Percentiles rank a stretch among this genome's conserved stretches.
Conservation (phyloP, 176 grass and related monocot genomes). For the Calamus simplicifolius region DNA sequence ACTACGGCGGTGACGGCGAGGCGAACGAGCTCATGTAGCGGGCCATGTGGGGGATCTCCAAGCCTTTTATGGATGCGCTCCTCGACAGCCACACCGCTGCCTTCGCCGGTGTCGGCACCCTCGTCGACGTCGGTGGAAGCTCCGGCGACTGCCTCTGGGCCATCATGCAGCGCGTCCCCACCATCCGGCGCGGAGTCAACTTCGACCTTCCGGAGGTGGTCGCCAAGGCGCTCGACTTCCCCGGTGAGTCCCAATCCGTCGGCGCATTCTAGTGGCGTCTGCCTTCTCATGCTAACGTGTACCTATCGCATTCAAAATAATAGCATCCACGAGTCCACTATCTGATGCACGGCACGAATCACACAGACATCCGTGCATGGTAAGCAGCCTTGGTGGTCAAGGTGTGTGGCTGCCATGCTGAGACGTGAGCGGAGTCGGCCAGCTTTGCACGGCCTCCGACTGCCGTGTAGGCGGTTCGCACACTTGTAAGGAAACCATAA, state of each 20-base stretch:
- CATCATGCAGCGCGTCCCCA: constrained; percentile 43
- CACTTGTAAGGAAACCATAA: too few species aligned
- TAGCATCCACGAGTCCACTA: too few species aligned
- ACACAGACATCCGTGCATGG: too few species aligned
- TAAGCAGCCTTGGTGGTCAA: too few species aligned
- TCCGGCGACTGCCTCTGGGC: constrained; percentile 68
- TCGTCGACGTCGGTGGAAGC: constrained; percentile 86
- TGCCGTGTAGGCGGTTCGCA: too few species aligned
- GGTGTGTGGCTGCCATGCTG: too few species aligned
- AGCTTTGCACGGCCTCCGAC: too few species aligned
- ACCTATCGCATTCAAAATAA: too few species aligned
- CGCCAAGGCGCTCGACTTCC: constrained; percentile 44
- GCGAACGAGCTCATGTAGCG: constrained; percentile 64
- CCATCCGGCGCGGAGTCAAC: constrained; percentile 53
- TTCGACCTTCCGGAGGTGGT: constrained; percentile 87
- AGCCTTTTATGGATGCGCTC: constrained; percentile 77
- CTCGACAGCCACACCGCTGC: constrained; percentile 37
- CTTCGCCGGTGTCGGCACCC: constrained; percentile 41
- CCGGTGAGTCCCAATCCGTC: constrained; percentile 16
- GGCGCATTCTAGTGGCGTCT: too few species aligned
- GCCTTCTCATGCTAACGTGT: too few species aligned
- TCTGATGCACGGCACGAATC: too few species aligned
- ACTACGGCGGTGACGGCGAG: constrained; percentile 52
- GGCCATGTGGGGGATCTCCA: constrained; percentile 68
- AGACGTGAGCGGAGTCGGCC: too few species aligned